Base-by-base conservation (phyloP, 106 monocot species). In the Gastrodia elata region DNA sequence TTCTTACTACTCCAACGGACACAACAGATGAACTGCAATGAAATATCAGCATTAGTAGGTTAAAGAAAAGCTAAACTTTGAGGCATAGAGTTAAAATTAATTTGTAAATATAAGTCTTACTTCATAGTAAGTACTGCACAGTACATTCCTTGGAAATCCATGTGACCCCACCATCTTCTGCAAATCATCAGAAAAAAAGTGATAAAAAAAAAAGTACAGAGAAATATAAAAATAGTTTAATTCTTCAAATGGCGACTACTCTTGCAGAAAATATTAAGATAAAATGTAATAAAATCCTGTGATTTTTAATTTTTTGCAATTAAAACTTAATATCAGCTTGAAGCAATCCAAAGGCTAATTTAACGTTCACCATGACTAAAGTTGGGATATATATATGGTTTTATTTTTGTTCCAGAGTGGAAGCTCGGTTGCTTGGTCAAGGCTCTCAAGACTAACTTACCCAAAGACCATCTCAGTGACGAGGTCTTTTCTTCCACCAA, bases 391-490 rank as follows among this genome's bases (percentile, higher is more conserved):
- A 22, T 22, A 1, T 18, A 73, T 28, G 61, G 4, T 4, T n/a
- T 4, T 52, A 22, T 61, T 61, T 61, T 11, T 30, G 30, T 28
- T 8, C 32, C 1, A 61, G 30, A 6, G 13, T 15, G 13, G 26
- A 32, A 10, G 59, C 24, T 59, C 0, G 37, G 6, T 38, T 34
- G 67, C 38, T 67, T 20, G 37, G 35, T 61, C 3, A 35, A 36
- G 4, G 35, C n/a, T n/a, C n/a, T n/a, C n/a, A n/a, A n/a, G n/a
- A 16, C 67, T 75, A 70, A 42, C 67, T 75, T 68, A 42, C 95
- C 95, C 95, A 79, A 91, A 82, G 59, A 95, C 89, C 87, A 95
- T 86, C 38, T 81, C n/a, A 35, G 87, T 87, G 67, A 95, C 85
- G 39, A 95, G 91, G 67, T 95, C 89, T 6, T 85, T 89, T 75